Conservation (phyloP, 495 filamentous ascomycete species). For the Staphylotrichum tortipilum region DNA sequence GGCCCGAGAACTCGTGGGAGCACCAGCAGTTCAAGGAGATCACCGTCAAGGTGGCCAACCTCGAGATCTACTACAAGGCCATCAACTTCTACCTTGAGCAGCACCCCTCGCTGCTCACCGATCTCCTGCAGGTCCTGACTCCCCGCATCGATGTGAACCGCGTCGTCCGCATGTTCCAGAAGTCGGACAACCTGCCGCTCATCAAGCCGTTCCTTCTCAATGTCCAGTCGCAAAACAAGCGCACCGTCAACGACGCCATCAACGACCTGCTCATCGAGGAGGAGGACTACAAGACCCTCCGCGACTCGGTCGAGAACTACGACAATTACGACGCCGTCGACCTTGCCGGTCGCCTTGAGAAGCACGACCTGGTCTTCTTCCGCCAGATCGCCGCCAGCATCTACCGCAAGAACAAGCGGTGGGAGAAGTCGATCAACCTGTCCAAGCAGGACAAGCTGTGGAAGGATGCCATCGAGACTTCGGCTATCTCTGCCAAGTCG, state of each 20-base stretch:
- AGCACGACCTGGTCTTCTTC: constrained; percentile 98
- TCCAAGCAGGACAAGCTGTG: constrained; percentile 99
- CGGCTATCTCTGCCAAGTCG: constrained; percentile 83
- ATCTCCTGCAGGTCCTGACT: constrained; percentile 86
- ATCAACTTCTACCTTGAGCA: constrained; percentile 98
- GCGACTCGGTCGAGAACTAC: constrained; percentile 95
- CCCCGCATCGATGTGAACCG: constrained; percentile 95
- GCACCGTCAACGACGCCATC: constrained; percentile 93
- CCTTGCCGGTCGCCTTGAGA: constrained; percentile 88
- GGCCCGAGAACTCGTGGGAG: constrained; percentile 96
- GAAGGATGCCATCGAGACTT: constrained; percentile 98
- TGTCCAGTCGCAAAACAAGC: constrained; percentile 96
- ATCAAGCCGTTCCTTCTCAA: constrained; percentile 99
- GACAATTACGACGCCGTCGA: constrained; percentile 98
- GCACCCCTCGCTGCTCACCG: constrained; percentile 89
- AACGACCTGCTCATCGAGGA: constrained; percentile 98
- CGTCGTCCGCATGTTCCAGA: constrained; percentile 96
- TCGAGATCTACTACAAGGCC: constrained; percentile 97
- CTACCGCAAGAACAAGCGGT: constrained; percentile 99
- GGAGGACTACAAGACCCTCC: constrained; percentile 97
- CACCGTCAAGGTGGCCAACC: constrained; percentile 92
- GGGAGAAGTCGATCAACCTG: constrained; percentile 97
- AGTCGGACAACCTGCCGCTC: constrained; percentile 94
- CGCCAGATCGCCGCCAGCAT: constrained; percentile 96
- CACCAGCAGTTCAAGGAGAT: constrained; percentile 99